Evolutionary conservation across 1,284 basidiomycete genomes (phyloP).

Genomic region (Ustilago hordei): DNA sequence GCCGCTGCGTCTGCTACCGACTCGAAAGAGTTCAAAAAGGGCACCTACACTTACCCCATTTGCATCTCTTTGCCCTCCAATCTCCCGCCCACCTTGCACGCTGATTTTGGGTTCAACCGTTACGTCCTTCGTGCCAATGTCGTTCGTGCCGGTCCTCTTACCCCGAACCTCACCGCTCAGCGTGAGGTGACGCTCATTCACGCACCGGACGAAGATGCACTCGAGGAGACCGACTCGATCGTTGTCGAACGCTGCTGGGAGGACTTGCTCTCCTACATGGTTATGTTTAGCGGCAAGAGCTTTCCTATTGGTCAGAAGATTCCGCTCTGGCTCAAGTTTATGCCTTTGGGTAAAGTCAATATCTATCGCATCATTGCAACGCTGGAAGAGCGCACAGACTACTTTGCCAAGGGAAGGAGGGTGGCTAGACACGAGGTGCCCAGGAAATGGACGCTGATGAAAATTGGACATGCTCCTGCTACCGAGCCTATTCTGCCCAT

Average conservation of each 20-base stretch:
- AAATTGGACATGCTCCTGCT: constrained; percentile 73
- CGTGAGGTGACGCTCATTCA: constrained; percentile 83
- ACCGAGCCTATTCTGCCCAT: constrained; percentile 78
- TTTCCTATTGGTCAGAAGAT: constrained; percentile 80
- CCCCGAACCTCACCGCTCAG: constrained; percentile 78
- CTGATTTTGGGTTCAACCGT: constrained; percentile 81
- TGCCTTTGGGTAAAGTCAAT: constrained; percentile 85
- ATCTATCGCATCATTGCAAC: constrained; percentile 81
- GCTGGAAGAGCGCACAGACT: constrained; percentile 79
- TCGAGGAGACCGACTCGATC: constrained; percentile 82
- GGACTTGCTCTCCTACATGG: constrained; percentile 83
- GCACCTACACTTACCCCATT: constrained; percentile 93
- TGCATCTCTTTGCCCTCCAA: constrained; percentile 85
- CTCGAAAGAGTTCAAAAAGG: constrained; percentile 92
- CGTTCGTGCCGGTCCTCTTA: constrained; percentile 85
- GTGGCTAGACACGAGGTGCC: constrained; percentile 83
- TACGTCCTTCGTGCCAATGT: constrained; percentile 88
- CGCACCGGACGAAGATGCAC: constrained; percentile 73
- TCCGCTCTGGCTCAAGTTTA: constrained; percentile 83
- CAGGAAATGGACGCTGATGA: constrained; percentile 78
- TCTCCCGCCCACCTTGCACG: constrained; percentile 83
- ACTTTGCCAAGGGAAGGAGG: constrained; percentile 71
- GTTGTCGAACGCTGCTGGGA: constrained; percentile 94
- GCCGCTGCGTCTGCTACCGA: constrained; percentile 69
- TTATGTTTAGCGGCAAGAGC: constrained; percentile 80